Evolutionary conservation across 805 yeast species (phyloP).

Genomic region (Metschnikowia dekortorum): DNA sequence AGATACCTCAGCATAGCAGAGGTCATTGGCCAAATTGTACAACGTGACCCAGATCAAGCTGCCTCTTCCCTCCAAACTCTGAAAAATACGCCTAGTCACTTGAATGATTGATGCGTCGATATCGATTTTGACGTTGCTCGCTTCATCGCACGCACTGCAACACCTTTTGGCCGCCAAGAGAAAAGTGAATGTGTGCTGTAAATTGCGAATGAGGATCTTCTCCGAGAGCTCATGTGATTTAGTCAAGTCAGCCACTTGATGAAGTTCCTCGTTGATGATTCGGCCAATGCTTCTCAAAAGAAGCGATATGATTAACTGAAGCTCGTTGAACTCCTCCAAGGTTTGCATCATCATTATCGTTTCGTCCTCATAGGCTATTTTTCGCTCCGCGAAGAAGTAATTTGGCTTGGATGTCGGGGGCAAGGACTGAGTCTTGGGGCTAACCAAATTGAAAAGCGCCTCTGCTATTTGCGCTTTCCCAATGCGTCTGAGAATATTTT

Average conservation of each 20-base stretch:
- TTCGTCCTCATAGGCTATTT: slow-evolving; percentile 2
- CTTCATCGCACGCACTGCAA: background rate
- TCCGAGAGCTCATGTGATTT: slow-evolving; percentile 4
- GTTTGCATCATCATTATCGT: slow-evolving; percentile 5
- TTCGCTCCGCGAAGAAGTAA: slow-evolving; percentile 14
- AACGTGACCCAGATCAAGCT: slow-evolving; percentile 26
- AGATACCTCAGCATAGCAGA: slow-evolving; percentile 26
- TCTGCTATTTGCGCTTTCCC: slow-evolving; percentile 4
- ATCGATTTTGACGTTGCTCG: background rate
- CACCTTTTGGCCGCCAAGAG: slow-evolving; percentile 10
- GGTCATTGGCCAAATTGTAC: slow-evolving; percentile 27
- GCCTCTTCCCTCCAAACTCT: background rate
- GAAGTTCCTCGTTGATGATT: slow-evolving; percentile 4
- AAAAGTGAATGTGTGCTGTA: slow-evolving; percentile 8
- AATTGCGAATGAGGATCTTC: slow-evolving; percentile 8
- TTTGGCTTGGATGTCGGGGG: slow-evolving; percentile 32
- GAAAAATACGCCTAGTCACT: background rate
- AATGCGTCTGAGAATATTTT: background rate
- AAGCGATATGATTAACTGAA: slow-evolving; percentile 7
- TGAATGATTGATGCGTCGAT: background rate
- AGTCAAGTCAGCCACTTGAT: background rate
- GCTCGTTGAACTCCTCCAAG: slow-evolving; percentile 10
- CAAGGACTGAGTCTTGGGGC: slow-evolving; percentile 3
- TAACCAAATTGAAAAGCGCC: background rate
- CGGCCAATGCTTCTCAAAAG: slow-evolving; percentile 6